Evolutionary conservation across 768 basidiomycete species (phyloP).

Genomic region (Candolleomyces eurysporus): DNA sequence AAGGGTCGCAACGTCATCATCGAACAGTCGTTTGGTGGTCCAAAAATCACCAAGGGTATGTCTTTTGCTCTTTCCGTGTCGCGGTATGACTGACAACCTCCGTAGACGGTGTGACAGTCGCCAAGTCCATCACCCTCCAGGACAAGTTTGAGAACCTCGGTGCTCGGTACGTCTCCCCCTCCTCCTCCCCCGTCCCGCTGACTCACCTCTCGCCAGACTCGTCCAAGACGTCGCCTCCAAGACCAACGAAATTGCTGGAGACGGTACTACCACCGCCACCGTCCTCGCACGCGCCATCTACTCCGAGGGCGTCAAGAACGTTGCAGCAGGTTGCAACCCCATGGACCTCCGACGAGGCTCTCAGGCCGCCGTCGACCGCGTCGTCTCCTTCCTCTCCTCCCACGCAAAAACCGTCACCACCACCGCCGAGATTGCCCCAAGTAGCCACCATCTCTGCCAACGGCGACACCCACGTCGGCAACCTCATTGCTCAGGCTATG

Average conservation of each 20-base stretch:
- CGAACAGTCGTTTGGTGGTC: conserved; percentile 86
- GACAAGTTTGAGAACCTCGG: conserved; percentile 99
- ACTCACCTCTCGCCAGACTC: conserved; percentile 47
- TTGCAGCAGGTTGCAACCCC: conserved; percentile 98
- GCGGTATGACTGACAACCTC: conserved; percentile 8
- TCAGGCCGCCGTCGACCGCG: conserved; percentile 94
- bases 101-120: conserved; percentile 94
- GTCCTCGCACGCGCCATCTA: conserved; percentile 97
- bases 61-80: not conserved
- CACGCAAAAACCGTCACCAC: conserved; percentile 96
- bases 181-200: not conserved
- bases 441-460: conserved; percentile 94
- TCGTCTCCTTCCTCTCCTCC: conserved; percentile 84
- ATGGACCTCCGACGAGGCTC: conserved; percentile 99
- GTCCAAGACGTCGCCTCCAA: conserved; percentile 95
- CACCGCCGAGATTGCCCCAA: conserved; percentile 96
- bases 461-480: conserved; percentile 84
- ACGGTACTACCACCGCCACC: conserved; percentile 97
- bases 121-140: conserved; percentile 90
- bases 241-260: conserved; percentile 96
- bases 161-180: conserved; percentile 67
- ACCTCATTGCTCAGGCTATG: conserved; percentile 97
- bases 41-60: conserved; percentile 94
- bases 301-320: conserved; percentile 98
- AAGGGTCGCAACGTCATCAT: conserved; percentile 99